Evolutionary conservation across 192 early-diverging fungal genomes (phyloP).

Genomic region (Podila verticillata): DNA sequence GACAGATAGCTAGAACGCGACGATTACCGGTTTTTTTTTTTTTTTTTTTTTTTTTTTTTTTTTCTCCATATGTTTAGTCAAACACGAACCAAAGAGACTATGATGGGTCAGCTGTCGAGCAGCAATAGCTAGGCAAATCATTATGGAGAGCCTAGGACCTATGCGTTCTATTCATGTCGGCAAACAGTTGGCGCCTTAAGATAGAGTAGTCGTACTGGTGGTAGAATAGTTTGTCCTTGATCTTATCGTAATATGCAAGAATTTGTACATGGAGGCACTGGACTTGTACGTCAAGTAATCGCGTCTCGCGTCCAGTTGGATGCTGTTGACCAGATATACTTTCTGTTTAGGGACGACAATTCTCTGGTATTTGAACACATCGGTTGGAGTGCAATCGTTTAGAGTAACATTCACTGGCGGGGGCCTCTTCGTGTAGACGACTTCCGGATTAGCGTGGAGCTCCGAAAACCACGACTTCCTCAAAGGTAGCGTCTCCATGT

Average conservation of each 20-base stretch:
- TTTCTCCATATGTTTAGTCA: too few species aligned
- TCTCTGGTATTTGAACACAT: constrained; percentile 20
- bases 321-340: constrained; percentile 19
- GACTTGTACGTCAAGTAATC: constrained; percentile 26
- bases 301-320: constrained; percentile 13
- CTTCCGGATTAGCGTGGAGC: constrained; percentile 15
- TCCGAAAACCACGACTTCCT: constrained; percentile 12
- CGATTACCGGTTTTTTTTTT: too few species aligned
- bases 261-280: constrained; percentile 20
- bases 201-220: constrained; percentile 6
- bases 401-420: background rate
- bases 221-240: constrained; percentile 14
- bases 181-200: constrained; percentile 1
- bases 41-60: too few species aligned
- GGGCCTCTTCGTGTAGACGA: constrained; percentile 11
- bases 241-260: constrained; percentile 19
- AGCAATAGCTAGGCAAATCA: too few species aligned
- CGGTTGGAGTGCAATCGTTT: constrained; percentile 12
- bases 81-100: too few species aligned
- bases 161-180: constrained; percentile 18
- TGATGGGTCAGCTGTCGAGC: too few species aligned
- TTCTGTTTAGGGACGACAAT: constrained; percentile 22
- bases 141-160: too few species aligned
- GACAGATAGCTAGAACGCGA: too few species aligned
- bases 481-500: background rate